Evolutionary conservation across 225 moss, liverwort and hornwort genomes (phyloP), one percentile per base, ranked within the genome.

Genomic region (Anthoceros angustus): DNA sequence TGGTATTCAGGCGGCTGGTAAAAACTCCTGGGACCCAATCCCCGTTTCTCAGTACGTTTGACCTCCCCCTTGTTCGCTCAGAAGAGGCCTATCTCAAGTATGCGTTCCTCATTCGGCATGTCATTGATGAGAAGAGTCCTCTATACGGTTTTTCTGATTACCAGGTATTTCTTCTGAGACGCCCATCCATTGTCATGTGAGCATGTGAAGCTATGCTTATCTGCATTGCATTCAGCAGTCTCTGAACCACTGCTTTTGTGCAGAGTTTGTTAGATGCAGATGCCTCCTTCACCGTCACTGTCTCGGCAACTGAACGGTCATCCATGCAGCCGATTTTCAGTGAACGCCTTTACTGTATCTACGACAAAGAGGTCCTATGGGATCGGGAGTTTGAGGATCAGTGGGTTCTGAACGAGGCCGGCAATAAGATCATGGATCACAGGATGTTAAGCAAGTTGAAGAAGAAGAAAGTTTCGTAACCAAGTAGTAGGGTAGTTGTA

Each of bases 311-410:
- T 2, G 88, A 80, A 68, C 80, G 79, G 45, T 86, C 79, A 0
- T 83, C 88, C 0, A 83, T 85, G 88, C 77, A 77, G 62, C 81
- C 77, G 0, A 73, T 86, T 39, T 88, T 86, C 8, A 88, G 86
- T 60, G 86, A 88, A 66, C 64, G 50, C 65, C 4, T 79, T 63
- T 88, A 88, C 8, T 78, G 83, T 0, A 83, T 76, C 61, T 62
- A 79, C 9, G 88, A 88, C 2, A 79, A 74, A 0, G 88, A 88
- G 18, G 67, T 88, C 2, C 24, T 88, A 32, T 88, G 86, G 86
- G 83, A 88, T 64, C 79, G 71, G 7, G 76, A 86, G 12, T 88
- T 86, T 26, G 76, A 86, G 46, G 86, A 83, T 64, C 88, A 88
- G 46, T 74, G 76, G 25, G 25, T 43, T n/a, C 42, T 41, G 0